Base-by-base conservation (phyloP, 2,329 filamentous ascomycete species). In the Phaeoacremonium minimum region DNA sequence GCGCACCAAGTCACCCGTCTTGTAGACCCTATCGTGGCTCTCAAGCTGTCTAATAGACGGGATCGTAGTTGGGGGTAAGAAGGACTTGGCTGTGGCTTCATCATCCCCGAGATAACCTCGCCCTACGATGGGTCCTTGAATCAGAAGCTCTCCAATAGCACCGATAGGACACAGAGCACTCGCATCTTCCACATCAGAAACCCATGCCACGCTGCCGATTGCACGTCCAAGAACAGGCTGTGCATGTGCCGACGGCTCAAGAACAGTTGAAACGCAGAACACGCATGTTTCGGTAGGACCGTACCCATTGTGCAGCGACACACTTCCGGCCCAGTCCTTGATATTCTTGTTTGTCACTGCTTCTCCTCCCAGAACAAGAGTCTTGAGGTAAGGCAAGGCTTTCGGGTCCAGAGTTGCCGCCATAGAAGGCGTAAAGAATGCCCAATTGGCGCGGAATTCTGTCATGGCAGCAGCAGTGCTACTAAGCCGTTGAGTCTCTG, bases 291-390 rank as follows among this genome's bases (percentile, higher is more conserved):
- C 70, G 1, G 68, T 71, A 4, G 69, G 70, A 0, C 70, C 70
- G 31, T 73, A 73, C 1, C 64, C 69, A 35, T 73, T 71, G 7
- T 73, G 56, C 6, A 75, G 58, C 36, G 58, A 63, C 1, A 69
- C 67, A 9, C 56, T 49, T 17, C 60, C 50, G 18, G 67, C 64
- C 71, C 71, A 74, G 3, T 53, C 55, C 0, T 62, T 58, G 11
- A 69, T 69, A 22, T 73, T 70, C 6, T 66, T 65, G 0, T 67
- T 58, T 0, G 73, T 75, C 40, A 80, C 72, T 5, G 70, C 65
- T 48, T 76, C 72, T 8, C 72, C 72, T 7, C 69, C 71, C 7
- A 37, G 18, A 16, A 41, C 13, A 7, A 46, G 26, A n/a, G 18
- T 28, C 26, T 37, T 32, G 20, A 46, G 20, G 3, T 9, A 19